A percentile compares a stretch with the other conserved stretches of the same genome.
phyloP scores from a whole-genome alignment of 2,329 filamentous ascomycete species.

The Chrysoporthe austroafricana region DNA sequence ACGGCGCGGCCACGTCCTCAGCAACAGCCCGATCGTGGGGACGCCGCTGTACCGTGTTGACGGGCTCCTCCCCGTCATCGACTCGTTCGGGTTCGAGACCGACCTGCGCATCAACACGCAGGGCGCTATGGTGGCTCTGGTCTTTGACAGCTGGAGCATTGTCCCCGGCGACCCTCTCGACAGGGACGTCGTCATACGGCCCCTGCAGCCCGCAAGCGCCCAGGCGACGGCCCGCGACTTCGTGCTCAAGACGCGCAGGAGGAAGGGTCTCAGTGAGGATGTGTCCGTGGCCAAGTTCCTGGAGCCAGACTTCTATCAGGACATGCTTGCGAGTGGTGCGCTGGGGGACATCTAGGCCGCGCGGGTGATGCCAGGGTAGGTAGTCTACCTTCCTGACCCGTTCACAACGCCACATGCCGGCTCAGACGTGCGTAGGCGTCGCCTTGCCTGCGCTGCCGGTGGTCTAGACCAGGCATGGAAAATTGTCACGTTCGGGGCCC shows the following conservation, averaged over 20 bases:
- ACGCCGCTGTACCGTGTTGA: constrained; percentile 92
- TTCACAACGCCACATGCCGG: background rate
- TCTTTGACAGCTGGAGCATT: constrained; percentile 95
- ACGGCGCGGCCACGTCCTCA: constrained; percentile 87
- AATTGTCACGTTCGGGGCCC: constrained; percentile 4
- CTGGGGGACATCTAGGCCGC: constrained; percentile 58
- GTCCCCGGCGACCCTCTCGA: constrained; percentile 96
- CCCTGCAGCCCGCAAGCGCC: constrained; percentile 83
- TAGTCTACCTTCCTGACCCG: background rate
- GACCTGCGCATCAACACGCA: constrained; percentile 95
- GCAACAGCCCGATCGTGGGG: constrained; percentile 91
- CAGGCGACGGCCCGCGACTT: constrained; percentile 94
- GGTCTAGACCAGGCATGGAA: background rate
- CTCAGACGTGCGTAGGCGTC: background rate
- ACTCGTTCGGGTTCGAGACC: constrained; percentile 97
- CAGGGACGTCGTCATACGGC: constrained; percentile 77
- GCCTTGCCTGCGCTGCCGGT: background rate
- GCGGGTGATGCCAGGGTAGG: background rate
- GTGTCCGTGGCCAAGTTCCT: constrained; percentile 95
- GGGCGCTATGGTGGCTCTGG: constrained; percentile 86
- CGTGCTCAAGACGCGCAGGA: constrained; percentile 89
- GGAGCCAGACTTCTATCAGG: constrained; percentile 90
- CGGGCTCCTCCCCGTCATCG: constrained; percentile 92
- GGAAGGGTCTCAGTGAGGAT: constrained; percentile 94
- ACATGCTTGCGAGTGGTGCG: constrained; percentile 85